These are phyloP conservation scores for Phanerochaete sordida DNA, from an alignment of 768 basidiomycete genomes.

Conservation along the genomic window DNA sequence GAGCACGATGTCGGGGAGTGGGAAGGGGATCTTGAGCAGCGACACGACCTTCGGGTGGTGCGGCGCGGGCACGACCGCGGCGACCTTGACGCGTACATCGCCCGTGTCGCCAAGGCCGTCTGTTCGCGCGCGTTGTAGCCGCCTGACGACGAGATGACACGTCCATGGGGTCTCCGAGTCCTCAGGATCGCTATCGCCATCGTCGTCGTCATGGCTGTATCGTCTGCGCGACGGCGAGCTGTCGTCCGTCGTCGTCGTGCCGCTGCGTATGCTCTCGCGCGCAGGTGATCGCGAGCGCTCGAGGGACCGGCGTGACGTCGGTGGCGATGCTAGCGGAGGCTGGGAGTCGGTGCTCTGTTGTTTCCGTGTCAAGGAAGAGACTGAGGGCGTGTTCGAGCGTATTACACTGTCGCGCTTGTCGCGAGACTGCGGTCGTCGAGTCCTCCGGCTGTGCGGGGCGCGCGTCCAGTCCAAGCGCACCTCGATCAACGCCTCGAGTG, in stretches of 20 bases:
- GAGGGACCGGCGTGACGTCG: constrained; percentile 12
- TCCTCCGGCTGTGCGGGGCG: constrained; percentile 24
- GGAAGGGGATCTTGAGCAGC: constrained; percentile 87
- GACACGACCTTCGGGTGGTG: constrained; percentile 95
- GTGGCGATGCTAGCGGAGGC: constrained; percentile 7
- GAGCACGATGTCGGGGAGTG: constrained; percentile 78
- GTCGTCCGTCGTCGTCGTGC: constrained; percentile 16
- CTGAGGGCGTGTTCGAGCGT: constrained; percentile 11
- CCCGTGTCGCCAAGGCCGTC: constrained; percentile 7
- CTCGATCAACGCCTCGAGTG: constrained; percentile 49
- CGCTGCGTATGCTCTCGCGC: constrained; percentile 11
- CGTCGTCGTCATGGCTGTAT: constrained; percentile 26
- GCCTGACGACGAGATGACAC: constrained; percentile 72
- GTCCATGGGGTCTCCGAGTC: constrained; percentile 97
- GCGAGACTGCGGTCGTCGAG: not conserved
- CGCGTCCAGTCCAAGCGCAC: constrained; percentile 78
- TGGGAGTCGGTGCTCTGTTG: not conserved
- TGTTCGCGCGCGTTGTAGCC: constrained; percentile 26
- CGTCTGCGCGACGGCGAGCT: constrained; percentile 11
- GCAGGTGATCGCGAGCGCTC: constrained; percentile 12
- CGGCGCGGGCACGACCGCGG: constrained; percentile 85
- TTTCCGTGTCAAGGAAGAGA: constrained; percentile 8
- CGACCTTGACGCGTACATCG: constrained; percentile 58
- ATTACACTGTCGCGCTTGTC: constrained; percentile 6
- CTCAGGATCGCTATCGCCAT: constrained; percentile 88